These are phyloP conservation scores for Phaffomyces antillensis DNA, from an alignment of 805 yeast genomes.

Conservation along the genomic window DNA sequence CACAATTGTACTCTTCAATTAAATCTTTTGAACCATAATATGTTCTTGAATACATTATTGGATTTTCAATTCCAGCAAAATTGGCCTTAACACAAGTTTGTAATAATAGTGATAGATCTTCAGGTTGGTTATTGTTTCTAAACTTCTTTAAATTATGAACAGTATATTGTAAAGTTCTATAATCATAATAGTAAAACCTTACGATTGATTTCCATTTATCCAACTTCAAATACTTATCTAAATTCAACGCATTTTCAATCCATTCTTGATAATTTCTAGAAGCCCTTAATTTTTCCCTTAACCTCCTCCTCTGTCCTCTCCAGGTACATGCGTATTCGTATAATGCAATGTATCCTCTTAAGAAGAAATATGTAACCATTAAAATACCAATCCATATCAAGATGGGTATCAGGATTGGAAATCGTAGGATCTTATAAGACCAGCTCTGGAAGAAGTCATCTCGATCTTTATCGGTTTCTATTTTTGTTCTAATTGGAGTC, in stretches of 20 bases:
- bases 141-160: conserved; percentile 33
- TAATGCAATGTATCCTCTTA: conserved; percentile 54
- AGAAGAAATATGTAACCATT: conserved; percentile 39
- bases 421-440: conserved; percentile 47
- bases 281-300: conserved; percentile 42
- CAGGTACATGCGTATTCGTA: conserved; percentile 55
- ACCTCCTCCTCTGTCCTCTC: conserved; percentile 46
- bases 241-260: conserved; percentile 45
- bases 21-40: conserved; percentile 67
- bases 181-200: conserved; percentile 61
- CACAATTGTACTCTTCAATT: conserved; percentile 46
- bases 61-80: conserved; percentile 74
- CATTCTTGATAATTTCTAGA: conserved; percentile 55
- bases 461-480: conserved; percentile 8
- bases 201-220: conserved; percentile 59
- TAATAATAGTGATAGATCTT: conserved; percentile 46
- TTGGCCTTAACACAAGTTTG: conserved; percentile 66
- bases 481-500: conserved; percentile 33
- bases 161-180: conserved; percentile 46
- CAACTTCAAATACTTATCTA: conserved; percentile 54
- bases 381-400: conserved; percentile 48
- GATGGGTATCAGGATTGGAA: conserved; percentile 54
- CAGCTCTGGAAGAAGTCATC: conserved; percentile 28
- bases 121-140: conserved; percentile 18
- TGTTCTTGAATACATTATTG: conserved; percentile 62